Evolutionary conservation across 805 yeast species (phyloP), one percentile per base, ranked within the genome.

Genomic region (Ogataea methylovora): DNA sequence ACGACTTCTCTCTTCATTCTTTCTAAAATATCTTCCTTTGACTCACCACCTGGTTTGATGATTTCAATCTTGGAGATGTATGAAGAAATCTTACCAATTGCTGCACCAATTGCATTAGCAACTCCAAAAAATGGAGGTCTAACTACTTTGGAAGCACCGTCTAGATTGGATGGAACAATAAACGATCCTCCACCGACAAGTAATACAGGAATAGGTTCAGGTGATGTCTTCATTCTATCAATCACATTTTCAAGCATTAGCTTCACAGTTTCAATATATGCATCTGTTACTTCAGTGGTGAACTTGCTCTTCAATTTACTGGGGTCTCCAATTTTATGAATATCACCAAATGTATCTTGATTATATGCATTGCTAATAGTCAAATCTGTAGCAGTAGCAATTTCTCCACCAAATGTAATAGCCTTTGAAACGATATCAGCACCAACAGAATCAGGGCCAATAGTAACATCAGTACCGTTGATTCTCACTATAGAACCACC

Each of bases 51-150:
- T 1, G 45, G 20, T n/a, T 42, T 37, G 9, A 45, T 32, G 15
- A 17, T 19, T 18, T 34, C 33, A 20, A 46, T 42, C 12, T 40
- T 34, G 18, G 42, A 45, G 7, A 52, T 39, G n/a, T 48, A 49
- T 8, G 59, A 48, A 18, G 71, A 61, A 4, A 69, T 51, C 39
- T 67, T 67, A 16, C 69, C 70, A 49, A 67, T 46, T 4, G 72
- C 72, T 19, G 73, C 71, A 29, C 73, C 73, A 34, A 69, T 65
- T 3, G 74, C 76, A 49, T 69, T 69, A 5, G 73, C 73, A 34
- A 66, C 69, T 27, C 58, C 56, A 45, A 47, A 59, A 39, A 40
- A 67, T 21, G 62, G 61, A 3, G 72, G 72, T 33, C 61, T 49
- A 30, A 65, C 46, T 6, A 69, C 66, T 27, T 54, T 49, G 1